Base-by-base conservation (phyloP, 495 filamentous ascomycete genomes). In the Chlorociboria aeruginascens region DNA sequence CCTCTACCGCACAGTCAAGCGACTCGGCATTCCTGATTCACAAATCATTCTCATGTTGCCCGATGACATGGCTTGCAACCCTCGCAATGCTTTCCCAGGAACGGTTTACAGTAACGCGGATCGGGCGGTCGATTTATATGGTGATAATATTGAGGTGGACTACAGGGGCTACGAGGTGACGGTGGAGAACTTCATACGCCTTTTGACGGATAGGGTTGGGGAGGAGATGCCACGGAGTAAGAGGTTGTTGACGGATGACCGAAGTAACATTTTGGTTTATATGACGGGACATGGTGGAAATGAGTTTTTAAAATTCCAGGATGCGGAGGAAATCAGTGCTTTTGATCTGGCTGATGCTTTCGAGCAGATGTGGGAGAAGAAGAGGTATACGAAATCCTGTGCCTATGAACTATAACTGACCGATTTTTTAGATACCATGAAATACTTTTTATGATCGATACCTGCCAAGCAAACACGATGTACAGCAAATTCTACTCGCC, bases 361-460 rank as follows among this genome's bases (percentile, higher is more conserved):
- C 63, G 90, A 90, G 65, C 92, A 98, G 75, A 98, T 98, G 92
- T 96, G 89, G 87, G 93, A 98, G 70, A 98, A 98, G 80, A 89
- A 89, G 69, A 76, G 92, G 67, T 89, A 74, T 47, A 61, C 43
- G 6, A 16, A 38, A 16, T 28, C 20, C 32, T 32, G 25, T 30
- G 8, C 9, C 30, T 14, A 30, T 29, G 36, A 33, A 32, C 34
- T 8, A 13, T 32, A 25, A 11, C 46, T 53, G 32, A 53, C 47
- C 41, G 35, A 42, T 1, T 25, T 2, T 25, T 10, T 44, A 82
- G 78, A 58, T 88, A 88, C 61, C 86, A 97, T 56, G 92, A 98
- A 63, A 77, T 98, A 53, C 76, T 98, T 47, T 98, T 98, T 71
- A 98, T 98, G 92, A 97, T 98, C 67, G 92, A 98, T 66, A 98